Percentiles rank a stretch among this genome's conserved stretches.
phyloP scores from a whole-genome alignment of 2,329 filamentous ascomycete genomes.

The Colletotrichum tamarilloi region DNA sequence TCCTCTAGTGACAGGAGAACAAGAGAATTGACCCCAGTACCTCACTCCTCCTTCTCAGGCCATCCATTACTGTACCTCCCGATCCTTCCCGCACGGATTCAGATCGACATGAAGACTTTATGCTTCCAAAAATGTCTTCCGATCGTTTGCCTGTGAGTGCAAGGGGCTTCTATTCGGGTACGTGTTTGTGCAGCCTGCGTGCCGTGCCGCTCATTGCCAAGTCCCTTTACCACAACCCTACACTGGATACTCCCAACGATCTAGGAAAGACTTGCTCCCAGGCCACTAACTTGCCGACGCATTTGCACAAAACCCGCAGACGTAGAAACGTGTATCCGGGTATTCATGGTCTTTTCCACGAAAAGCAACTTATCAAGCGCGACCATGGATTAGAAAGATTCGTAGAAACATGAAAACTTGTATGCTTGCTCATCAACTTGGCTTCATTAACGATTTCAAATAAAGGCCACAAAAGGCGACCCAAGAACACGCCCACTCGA shows the following conservation, averaged over 20 bases:
- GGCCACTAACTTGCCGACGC: background rate
- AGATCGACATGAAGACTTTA: background rate
- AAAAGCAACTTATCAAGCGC: background rate
- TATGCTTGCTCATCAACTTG: background rate
- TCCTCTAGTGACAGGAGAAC: too few relatives aligned
- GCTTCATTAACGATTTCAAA: conserved; percentile 31
- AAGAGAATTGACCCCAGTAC: too few relatives aligned
- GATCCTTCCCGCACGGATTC: too few relatives aligned
- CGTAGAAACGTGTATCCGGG: background rate
- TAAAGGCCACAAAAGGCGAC: conserved; percentile 61
- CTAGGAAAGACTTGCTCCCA: background rate
- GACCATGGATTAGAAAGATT: too few relatives aligned
- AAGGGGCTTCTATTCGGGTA: background rate
- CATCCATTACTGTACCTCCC: too few relatives aligned
- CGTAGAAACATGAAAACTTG: background rate
- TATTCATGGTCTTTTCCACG: background rate
- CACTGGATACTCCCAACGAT: background rate
- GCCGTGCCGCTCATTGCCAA: background rate
- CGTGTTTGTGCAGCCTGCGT: background rate
- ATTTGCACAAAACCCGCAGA: background rate
- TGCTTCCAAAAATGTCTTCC: background rate
- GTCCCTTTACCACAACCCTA: background rate
- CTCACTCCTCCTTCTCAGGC: too few relatives aligned
- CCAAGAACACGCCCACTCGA: conserved; percentile 69
- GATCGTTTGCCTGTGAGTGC: background rate